Evolutionary conservation across 2,329 filamentous ascomycete species (phyloP), one percentile per base, ranked within the genome.

Genomic region (Beauveria caledonica): DNA sequence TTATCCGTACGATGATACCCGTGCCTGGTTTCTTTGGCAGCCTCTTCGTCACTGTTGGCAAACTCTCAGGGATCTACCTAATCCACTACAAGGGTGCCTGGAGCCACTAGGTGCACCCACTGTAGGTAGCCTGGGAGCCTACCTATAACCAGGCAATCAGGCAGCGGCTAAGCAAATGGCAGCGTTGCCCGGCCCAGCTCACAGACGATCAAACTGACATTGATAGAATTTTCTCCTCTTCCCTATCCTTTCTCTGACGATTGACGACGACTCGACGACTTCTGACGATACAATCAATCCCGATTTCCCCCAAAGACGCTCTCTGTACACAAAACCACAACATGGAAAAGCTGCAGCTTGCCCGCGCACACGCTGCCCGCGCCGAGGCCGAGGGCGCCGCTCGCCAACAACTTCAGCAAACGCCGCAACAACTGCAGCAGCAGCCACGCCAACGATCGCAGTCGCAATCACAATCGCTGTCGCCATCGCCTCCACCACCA

Each of bases 261-360:
- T 48, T 48, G 53, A 39, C 54, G 27, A 45, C 42, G 27, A 46
- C 46, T 46, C 17, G 9, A 55, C 52, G 23, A 33, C 11, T 40
- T 25, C 52, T 45, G 52, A 55, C 52, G 52, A 55, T 36, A 56
- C 6, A 56, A 23, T 36, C 11, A 36, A 13, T 36, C 10, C 13
- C 33, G 11, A 36, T 15, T 36, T 36, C 11, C 13, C 33, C 13
- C 11, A 36, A 36, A 4, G 13, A 36, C 5, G 11, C 33, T 36
- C 33, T 3, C 49, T 36, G 13, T 17, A 19, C 36, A 56, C 39
- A 27, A 48, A 7, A 13, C 7, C 25, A 3, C 36, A 45, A 21
- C 52, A 61, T 58, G 49, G 60, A 62, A 45, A 62, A 62, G 53
- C 29, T 42, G 49, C 48, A 53, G 40, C 49, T 62, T 19, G 54